Conservation (phyloP, 2,329 filamentous ascomycete species). For the Diatrype stigma region DNA sequence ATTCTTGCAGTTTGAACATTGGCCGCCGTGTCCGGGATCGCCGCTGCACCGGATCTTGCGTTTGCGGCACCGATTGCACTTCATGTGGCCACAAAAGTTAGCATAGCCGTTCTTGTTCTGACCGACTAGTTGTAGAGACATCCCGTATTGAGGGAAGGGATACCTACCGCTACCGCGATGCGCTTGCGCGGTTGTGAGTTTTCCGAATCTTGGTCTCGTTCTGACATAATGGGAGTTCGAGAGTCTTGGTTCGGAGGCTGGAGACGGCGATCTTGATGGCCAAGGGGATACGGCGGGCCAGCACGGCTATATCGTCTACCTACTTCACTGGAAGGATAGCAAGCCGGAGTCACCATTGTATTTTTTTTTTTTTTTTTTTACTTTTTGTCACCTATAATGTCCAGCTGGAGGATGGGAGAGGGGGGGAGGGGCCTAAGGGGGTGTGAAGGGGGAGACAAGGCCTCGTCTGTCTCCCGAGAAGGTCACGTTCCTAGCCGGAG, state of each 20-base stretch:
- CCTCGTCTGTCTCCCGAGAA: not conserved
- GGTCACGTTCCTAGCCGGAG: constrained; percentile 2
- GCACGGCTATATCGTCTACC: constrained; percentile 37
- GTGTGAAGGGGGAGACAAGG: constrained; percentile 18
- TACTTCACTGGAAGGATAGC: constrained; percentile 32
- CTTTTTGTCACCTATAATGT: constrained; percentile 15
- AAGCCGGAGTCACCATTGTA: constrained; percentile 40
- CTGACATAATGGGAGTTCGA: constrained; percentile 35
- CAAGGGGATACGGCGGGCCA: constrained; percentile 33
- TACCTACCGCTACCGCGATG: constrained; percentile 56
- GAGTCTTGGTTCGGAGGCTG: constrained; percentile 33
- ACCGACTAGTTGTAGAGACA: not conserved
- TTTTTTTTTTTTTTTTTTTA: too few relatives aligned
- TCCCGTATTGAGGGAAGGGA: not conserved
- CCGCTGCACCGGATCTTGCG: constrained; percentile 95
- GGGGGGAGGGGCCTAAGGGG: constrained; percentile 19
- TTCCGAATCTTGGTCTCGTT: constrained; percentile 38
- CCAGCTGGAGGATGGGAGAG: constrained; percentile 17
- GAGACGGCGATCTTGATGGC: constrained; percentile 33
- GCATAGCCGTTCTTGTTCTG: constrained; percentile 4
- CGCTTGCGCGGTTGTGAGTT: constrained; percentile 48
- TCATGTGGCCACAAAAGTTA: constrained; percentile 14
- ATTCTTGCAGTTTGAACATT: constrained; percentile 79
- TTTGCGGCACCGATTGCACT: constrained; percentile 89
- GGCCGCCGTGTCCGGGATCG: constrained; percentile 68